A percentile compares a stretch with the other conserved stretches of the same genome.
Conservation (phyloP, 345 rosid genomes). For the Arabidopsis suecica region DNA sequence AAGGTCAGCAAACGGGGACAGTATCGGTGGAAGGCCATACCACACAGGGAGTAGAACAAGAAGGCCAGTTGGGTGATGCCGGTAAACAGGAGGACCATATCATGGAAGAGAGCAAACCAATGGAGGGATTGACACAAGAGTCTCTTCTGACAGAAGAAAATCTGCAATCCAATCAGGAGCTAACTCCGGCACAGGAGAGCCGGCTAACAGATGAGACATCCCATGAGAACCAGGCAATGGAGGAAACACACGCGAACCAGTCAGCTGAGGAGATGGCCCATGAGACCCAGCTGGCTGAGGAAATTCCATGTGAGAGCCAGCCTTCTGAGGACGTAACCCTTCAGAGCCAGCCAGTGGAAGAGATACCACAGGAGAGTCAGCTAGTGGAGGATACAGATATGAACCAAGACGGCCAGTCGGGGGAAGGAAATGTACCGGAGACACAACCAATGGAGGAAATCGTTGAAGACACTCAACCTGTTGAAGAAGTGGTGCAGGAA, state of each 20-base stretch:
- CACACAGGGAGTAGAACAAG: conserved; percentile 25
- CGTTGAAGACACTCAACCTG: conserved; percentile 20
- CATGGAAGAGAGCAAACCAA: conserved; percentile 11
- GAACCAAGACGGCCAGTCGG: conserved; percentile 21
- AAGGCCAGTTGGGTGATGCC: conserved; percentile 17
- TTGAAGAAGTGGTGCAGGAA: conserved; percentile 24
- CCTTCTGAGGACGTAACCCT: background rate
- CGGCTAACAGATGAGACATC: conserved; percentile 24
- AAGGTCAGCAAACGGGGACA: conserved; percentile 19
- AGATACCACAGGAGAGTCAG: conserved; percentile 13
- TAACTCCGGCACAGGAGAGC: conserved; percentile 19
- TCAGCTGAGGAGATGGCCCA: conserved; percentile 15
- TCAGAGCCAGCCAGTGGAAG: conserved; percentile 26
- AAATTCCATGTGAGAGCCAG: background rate
- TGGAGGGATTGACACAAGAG: conserved; percentile 35
- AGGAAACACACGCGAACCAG: conserved; percentile 9
- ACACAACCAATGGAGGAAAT: conserved; percentile 23
- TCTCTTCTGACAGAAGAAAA: conserved; percentile 6
- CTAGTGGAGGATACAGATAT: conserved; percentile 20
- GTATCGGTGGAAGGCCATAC: conserved; percentile 16
- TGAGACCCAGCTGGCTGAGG: conserved; percentile 21
- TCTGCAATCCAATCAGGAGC: conserved; percentile 16
- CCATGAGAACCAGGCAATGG: conserved; percentile 5
- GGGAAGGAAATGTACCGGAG: no score
- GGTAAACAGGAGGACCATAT: conserved; percentile 16